Evolutionary conservation across 2,329 filamentous ascomycete species (phyloP).

Genomic region (Aspergillus udagawae): DNA sequence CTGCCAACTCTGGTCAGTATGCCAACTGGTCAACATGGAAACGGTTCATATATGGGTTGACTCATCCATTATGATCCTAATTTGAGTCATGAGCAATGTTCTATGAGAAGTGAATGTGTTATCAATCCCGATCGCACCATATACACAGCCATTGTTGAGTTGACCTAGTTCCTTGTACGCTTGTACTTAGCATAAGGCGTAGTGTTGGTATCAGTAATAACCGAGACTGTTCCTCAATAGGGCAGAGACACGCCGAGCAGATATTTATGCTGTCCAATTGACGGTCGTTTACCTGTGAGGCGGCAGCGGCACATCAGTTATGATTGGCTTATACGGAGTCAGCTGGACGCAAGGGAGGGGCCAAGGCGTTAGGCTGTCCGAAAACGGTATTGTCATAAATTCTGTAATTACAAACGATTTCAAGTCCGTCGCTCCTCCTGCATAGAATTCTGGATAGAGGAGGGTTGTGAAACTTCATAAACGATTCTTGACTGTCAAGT

Average conservation of each 20-base stretch:
- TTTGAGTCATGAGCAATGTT: not conserved
- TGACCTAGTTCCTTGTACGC: not conserved
- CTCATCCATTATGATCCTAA: not conserved
- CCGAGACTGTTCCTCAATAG: not conserved
- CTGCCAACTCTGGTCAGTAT: not conserved
- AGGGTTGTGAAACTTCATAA: not conserved
- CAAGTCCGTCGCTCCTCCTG: not conserved
- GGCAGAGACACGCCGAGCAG: not conserved
- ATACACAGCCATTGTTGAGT: not conserved
- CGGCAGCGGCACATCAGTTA: not conserved
- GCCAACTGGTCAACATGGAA: not conserved
- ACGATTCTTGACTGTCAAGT: not conserved
- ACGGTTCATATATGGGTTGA: not conserved
- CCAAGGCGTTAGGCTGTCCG: conserved; percentile 4
- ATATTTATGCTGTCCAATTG: conserved; percentile 14
- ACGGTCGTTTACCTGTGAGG: not conserved
- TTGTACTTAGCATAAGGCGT: not conserved
- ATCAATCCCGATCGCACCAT: not conserved
- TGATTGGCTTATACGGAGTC: conserved; percentile 10
- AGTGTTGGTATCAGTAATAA: not conserved
- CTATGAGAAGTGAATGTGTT: not conserved
- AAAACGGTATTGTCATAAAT: not conserved
- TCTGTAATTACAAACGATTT: not conserved
- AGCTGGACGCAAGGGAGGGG: conserved; percentile 11
- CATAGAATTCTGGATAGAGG: not conserved